Evolutionary conservation across 768 basidiomycete genomes (phyloP).

Genomic region (Mycena chlorophos): DNA sequence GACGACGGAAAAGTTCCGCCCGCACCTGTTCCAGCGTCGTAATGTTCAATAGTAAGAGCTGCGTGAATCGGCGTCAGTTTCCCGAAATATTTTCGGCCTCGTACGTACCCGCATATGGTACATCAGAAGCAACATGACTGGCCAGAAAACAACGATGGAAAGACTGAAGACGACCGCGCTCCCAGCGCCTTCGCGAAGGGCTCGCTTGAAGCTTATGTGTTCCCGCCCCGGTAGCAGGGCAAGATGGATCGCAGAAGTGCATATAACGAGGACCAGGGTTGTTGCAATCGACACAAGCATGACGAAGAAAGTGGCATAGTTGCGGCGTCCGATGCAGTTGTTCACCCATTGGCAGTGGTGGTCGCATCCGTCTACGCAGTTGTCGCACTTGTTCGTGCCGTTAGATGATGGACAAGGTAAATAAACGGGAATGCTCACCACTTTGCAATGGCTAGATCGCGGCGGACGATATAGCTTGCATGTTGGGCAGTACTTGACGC

Average conservation of each 20-base stretch:
- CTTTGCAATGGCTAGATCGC: constrained; percentile 91
- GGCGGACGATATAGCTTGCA: constrained; percentile 93
- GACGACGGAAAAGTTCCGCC: not conserved
- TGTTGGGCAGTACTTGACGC: constrained; percentile 91
- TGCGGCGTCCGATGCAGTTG: constrained; percentile 92
- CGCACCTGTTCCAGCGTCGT: constrained; percentile 94
- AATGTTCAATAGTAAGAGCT: constrained; percentile 82
- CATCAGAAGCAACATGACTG: constrained; percentile 71
- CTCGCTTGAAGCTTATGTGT: constrained; percentile 46
- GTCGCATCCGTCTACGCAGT: constrained; percentile 95
- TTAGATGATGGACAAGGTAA: constrained; percentile 4
- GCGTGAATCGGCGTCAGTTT: constrained; percentile 10
- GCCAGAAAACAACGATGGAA: constrained; percentile 76
- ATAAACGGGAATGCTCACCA: constrained; percentile 53
- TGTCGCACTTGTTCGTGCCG: constrained; percentile 70
- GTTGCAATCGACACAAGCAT: constrained; percentile 79
- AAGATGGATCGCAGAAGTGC: constrained; percentile 82
- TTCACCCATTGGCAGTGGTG: constrained; percentile 93
- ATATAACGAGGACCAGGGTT: constrained; percentile 72
- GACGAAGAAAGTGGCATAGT: constrained; percentile 91
- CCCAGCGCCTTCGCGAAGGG: constrained; percentile 58
- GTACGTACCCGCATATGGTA: constrained; percentile 84
- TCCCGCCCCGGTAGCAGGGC: constrained; percentile 61
- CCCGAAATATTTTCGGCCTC: not conserved
- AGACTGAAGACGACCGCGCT: constrained; percentile 81